Percentiles rank a stretch among this genome's conserved stretches.
Evolutionary conservation across 805 yeast species (phyloP).

Genomic region (Starmerella vitae): DNA sequence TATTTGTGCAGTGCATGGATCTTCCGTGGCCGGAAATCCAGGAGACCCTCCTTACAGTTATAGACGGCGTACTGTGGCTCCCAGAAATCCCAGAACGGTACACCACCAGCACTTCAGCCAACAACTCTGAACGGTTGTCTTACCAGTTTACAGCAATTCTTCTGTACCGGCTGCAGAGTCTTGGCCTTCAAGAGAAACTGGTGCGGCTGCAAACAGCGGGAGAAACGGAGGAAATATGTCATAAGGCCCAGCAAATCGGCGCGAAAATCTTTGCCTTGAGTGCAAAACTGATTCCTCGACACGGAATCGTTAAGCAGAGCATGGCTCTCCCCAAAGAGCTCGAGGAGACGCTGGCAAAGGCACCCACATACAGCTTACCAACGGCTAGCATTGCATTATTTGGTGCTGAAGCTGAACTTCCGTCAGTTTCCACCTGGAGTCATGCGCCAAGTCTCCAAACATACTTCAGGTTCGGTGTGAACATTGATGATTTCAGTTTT

Average conservation of each 20-base stretch:
- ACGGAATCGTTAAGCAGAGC: slow-evolving; percentile 5
- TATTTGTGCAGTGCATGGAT: slow-evolving; percentile 18
- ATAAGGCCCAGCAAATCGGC: slow-evolving; percentile 51
- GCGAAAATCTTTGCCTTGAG: slow-evolving; percentile 49
- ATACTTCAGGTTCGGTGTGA: slow-evolving; percentile 27
- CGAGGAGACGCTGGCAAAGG: slow-evolving; percentile 9
- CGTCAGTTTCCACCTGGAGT: not conserved
- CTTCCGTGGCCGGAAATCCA: slow-evolving; percentile 33
- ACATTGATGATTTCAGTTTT: slow-evolving; percentile 53
- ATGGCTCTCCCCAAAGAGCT: slow-evolving; percentile 20
- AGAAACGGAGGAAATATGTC: slow-evolving; percentile 34
- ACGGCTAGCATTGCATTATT: slow-evolving; percentile 32
- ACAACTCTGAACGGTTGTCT: slow-evolving; percentile 19
- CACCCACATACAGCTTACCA: slow-evolving; percentile 11
- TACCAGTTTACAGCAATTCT: slow-evolving; percentile 59
- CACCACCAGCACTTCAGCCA: slow-evolving; percentile 27
- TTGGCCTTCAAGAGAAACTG: slow-evolving; percentile 36
- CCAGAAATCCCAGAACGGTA: slow-evolving; percentile 25
- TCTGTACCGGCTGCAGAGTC: slow-evolving; percentile 39
- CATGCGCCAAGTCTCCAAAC: slow-evolving; percentile 8
- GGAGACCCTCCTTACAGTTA: slow-evolving; percentile 53
- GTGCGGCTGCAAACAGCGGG: slow-evolving; percentile 30
- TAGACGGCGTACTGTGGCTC: slow-evolving; percentile 54
- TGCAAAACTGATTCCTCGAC: slow-evolving; percentile 39
- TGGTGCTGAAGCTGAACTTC: slow-evolving; percentile 32